Base-by-base conservation (phyloP, 1,284 basidiomycete species). In the Cryptococcus neoformans region DNA sequence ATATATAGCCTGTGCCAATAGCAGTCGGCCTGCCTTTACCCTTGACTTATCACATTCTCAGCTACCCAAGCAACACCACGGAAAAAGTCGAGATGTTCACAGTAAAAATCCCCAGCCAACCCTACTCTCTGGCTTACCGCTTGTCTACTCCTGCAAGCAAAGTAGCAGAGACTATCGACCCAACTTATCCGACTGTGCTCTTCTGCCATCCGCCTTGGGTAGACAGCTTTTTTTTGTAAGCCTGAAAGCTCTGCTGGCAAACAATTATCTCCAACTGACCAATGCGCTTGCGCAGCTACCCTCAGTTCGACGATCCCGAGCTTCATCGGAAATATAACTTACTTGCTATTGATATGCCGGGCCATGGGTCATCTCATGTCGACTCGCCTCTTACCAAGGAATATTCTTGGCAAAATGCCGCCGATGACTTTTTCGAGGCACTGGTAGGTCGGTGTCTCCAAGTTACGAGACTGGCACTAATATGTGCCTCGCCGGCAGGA, bases 261-360 rank as follows among this genome's bases (percentile, higher is more conserved):
- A 21, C 21, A n/a, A 3, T 49, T 34, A 39, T 44, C 21, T 3
- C 42, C 40, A n/a, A 3, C 21, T 44, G 51, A 34, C 51, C 38
- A 39, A 45, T 42, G 44, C 44, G 11, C 12, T 28, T 17, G 8
- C 36, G n/a, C 46, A 69, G 67, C 53, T 69, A 69, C 53, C 67
- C 67, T 0, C 67, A 69, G 51, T 63, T 55, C 16, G 65, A 69
- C 14, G 67, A 69, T 57, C 58, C 65, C 5, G 48, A 60, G 8
- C 62, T 69, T 8, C 40, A 55, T 35, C 59, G 62, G 50, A 54
- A 62, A 10, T 66, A 60, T 59, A 69, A 69, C 54, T 57, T 67
- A 14, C 45, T 69, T 14, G 53, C 62, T 0, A 60, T 69, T 38
- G 67, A 69, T 53, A 39, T 57, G 36, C 60, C 66, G 6, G 67